These are phyloP conservation scores for Aurifilum marmelostoma DNA, from an alignment of 2,329 filamentous ascomycete species.

Conservation along the genomic window DNA sequence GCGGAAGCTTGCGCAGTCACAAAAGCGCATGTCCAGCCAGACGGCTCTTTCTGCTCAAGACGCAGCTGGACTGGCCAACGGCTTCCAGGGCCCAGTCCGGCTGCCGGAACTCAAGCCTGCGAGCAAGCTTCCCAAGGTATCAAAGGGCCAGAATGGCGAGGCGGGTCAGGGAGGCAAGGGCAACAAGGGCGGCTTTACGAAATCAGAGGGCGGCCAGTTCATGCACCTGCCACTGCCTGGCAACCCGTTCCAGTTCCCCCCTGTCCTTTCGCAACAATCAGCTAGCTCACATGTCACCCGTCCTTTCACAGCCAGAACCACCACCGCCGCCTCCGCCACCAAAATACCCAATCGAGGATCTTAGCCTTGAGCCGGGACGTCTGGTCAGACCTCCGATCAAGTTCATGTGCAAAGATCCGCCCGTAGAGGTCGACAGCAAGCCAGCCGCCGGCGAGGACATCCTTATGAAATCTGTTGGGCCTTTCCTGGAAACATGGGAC, in stretches of 20 bases:
- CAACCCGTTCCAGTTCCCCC: slow-evolving; percentile 52
- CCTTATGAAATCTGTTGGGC: slow-evolving; percentile 82
- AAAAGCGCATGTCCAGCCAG: slow-evolving; percentile 57
- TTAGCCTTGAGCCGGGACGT: slow-evolving; percentile 75
- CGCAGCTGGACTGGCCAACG: slow-evolving; percentile 42
- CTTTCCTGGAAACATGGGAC: slow-evolving; percentile 90
- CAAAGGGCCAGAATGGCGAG: slow-evolving; percentile 59
- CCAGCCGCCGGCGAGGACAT: slow-evolving; percentile 62
- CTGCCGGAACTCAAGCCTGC: slow-evolving; percentile 76
- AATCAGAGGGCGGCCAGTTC: slow-evolving; percentile 43
- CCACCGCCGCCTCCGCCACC: slow-evolving; percentile 70
- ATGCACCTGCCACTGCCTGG: slow-evolving; percentile 46
- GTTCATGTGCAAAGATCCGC: slow-evolving; percentile 71
- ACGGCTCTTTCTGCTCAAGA: slow-evolving; percentile 44
- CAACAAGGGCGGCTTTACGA: slow-evolving; percentile 42
- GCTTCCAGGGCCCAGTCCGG: slow-evolving; percentile 54
- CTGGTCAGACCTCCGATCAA: slow-evolving; percentile 74
- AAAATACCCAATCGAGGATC: slow-evolving; percentile 95
- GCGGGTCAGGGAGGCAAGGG: slow-evolving; percentile 39
- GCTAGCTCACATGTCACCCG: slow-evolving; percentile 45
- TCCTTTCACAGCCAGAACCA: slow-evolving; percentile 48
- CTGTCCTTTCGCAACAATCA: slow-evolving; percentile 49
- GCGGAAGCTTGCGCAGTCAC: slow-evolving; percentile 71
- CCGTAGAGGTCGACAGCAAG: slow-evolving; percentile 51
- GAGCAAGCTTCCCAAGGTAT: slow-evolving; percentile 67